Evolutionary conservation across 1,139 yeast species (phyloP), one percentile per base, ranked within the genome.

Genomic region (Geotrichum citri-aurantii): DNA sequence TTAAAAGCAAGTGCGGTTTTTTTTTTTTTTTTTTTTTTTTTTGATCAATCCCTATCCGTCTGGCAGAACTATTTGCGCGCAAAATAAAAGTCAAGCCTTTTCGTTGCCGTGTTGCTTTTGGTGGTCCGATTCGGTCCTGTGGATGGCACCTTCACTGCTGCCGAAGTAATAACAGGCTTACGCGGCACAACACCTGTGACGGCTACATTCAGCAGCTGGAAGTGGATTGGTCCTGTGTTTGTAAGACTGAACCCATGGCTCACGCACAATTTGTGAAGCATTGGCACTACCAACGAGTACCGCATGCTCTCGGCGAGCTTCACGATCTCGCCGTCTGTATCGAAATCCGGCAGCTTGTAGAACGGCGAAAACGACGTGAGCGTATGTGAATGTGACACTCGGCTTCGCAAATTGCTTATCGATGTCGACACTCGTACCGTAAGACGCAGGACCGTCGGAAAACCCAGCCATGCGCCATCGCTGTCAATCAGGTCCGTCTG

Each of bases 401-500:
- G 56, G 29, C 27, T 29, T 29, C n/a, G 26, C 2, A 56, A 48
- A 3, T 37, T 24, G 23, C 40, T 40, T 10, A 31, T 27, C 3
- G 58, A 52, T 3, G 31, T 37, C 7, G 50, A 50, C 23, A 61
- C 56, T 37, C 66, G 57, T 6, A 60, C 51, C 1, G 65, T 46
- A 11, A 68, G 52, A 21, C 69, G 59, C 23, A 68, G 54, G 1
- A 60, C 62, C 1, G 65, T 60, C 1, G 71, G 71, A 24, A 56
- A 57, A 1, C 62, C 65, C 12, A 56, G 50, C 71, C 71, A 67
- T 2, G 54, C 31, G 21, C 21, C 17, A 5, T 51, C 52, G 1
- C 54, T 50, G 27, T 65, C 66, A 17, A 65, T 59, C 24, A 68
- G 56, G 50, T 71, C 72, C 1, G 56, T 55, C 1, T 50, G 42